Base-by-base conservation (phyloP, 306 rosid genomes). In the Notholithocarpus densiflorus region DNA sequence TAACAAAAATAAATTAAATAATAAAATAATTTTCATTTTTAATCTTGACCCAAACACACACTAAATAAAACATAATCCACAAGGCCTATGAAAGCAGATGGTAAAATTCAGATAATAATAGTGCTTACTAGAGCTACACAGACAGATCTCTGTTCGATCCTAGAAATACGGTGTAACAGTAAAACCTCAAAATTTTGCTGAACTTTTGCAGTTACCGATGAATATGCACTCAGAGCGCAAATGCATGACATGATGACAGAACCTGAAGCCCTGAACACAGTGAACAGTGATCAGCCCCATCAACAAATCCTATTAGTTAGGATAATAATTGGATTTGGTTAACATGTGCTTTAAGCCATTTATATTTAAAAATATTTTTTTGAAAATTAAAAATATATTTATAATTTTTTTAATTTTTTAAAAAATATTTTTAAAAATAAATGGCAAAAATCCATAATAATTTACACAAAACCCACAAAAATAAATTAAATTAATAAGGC, bases 1-100 rank as follows among this genome's bases (percentile, higher is more conserved):
- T 1, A 34, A 0, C 0, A 34, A 34, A 34, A 34, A 6, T 6
- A 6, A 34, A 0, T 0, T 5, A 34, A 6, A 1, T 34, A 6
- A 0, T 5, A 0, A 34, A 34, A 34, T 34, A 6, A 1, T 34
- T 34, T 34, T 34, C 0, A 34, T 34, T 52, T 17, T 12, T 52
- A 52, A 14, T 52, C 0, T 0, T 0, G 2, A 52, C 0, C 5
- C 19, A 54, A 54, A 34, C 6, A 1, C 32, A 31, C 0, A 5
- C 0, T 55, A 55, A 0, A 14, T 19, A 56, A 5, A 17, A 55
- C 9, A 6, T 20, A 56, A 6, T 56, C 11, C 14, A 56, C 24
- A 20, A 56, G 9, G 21, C 26, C 26, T 56, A n/a, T n/a, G 26
- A 56, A 56, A 56, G 15, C 21, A 8, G 14, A 56, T 6, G 10